phyloP scores from a whole-genome alignment of 2,329 filamentous ascomycete species.

The Gaeumannomyces sp. region DNA sequence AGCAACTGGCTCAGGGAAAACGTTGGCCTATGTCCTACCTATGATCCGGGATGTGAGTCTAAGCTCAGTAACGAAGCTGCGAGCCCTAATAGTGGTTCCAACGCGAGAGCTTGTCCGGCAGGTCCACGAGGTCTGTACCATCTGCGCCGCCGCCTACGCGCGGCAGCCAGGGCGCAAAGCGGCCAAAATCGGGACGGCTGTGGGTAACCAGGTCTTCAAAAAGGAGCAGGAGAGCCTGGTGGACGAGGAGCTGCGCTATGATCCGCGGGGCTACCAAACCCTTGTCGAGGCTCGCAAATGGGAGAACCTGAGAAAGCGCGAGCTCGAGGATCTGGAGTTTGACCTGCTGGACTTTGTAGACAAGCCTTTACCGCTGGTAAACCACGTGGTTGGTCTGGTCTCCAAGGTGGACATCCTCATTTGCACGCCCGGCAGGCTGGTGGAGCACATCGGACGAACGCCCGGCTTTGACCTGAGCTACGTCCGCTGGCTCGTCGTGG shows the following conservation, averaged over 20 bases:
- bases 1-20: constrained; percentile 93
- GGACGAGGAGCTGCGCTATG: constrained; percentile 49
- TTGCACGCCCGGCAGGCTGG: constrained; percentile 83
- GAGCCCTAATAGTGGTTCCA: constrained; percentile 80
- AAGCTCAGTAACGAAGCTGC: constrained; percentile 57
- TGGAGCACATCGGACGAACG: constrained; percentile 84
- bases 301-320: constrained; percentile 23
- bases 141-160: constrained; percentile 60
- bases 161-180: constrained; percentile 48
- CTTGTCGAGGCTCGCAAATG: constrained; percentile 29
- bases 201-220: constrained; percentile 73
- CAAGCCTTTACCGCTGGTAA: constrained; percentile 35
- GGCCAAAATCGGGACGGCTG: constrained; percentile 72
- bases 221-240: constrained; percentile 49
- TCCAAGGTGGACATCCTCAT: constrained; percentile 84
- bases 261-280: constrained; percentile 51
- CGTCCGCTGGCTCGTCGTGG: constrained; percentile 83
- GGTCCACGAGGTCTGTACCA: constrained; percentile 70
- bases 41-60: constrained; percentile 71
- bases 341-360: constrained; percentile 29
- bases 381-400: constrained; percentile 58
- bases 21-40: constrained; percentile 82
- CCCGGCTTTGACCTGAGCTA: constrained; percentile 72
- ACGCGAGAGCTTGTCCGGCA: constrained; percentile 88
- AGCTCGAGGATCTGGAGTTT: constrained; percentile 21